These are phyloP conservation scores for Hyphopichia fennica DNA, from an alignment of 1,139 yeast genomes.

Conservation along the genomic window DNA sequence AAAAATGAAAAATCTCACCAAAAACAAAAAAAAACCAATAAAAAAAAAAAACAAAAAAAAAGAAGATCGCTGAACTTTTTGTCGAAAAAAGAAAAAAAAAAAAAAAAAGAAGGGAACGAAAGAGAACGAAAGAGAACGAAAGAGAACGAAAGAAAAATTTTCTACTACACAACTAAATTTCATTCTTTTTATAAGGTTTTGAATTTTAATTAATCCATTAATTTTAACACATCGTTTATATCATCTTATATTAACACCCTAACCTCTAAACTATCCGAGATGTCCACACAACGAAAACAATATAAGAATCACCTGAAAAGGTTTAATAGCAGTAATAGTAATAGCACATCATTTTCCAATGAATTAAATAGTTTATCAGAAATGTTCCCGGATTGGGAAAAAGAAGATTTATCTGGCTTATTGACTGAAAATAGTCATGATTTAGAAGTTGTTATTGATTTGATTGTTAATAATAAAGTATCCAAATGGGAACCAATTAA, in stretches of 20 bases:
- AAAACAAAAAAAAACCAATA: not conserved
- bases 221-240: not conserved
- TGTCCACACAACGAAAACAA: constrained; percentile 43
- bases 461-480: constrained; percentile 80
- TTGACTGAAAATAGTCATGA: constrained; percentile 72
- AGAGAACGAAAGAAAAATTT: not conserved
- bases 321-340: constrained; percentile 25
- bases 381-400: constrained; percentile 93
- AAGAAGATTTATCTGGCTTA: constrained; percentile 76
- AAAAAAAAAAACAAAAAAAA: not conserved
- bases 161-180: not conserved
- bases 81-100: constrained; percentile 1
- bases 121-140: not conserved
- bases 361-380: constrained; percentile 67
- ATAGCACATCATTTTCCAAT: constrained; percentile 15
- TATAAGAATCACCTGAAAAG: constrained; percentile 49
- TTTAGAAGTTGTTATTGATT: constrained; percentile 77
- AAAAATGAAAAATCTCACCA: not conserved
- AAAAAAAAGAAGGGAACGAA: not conserved
- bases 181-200: not conserved
- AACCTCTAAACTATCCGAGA: no score
- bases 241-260: not conserved
- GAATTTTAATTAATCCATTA: not conserved
- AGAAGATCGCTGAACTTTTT: not conserved
- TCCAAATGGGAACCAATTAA: constrained; percentile 60